A percentile compares a stretch with the other conserved stretches of the same genome.
Evolutionary conservation across 2,329 filamentous ascomycete species (phyloP).

Genomic region (Epichloe hybrida): DNA sequence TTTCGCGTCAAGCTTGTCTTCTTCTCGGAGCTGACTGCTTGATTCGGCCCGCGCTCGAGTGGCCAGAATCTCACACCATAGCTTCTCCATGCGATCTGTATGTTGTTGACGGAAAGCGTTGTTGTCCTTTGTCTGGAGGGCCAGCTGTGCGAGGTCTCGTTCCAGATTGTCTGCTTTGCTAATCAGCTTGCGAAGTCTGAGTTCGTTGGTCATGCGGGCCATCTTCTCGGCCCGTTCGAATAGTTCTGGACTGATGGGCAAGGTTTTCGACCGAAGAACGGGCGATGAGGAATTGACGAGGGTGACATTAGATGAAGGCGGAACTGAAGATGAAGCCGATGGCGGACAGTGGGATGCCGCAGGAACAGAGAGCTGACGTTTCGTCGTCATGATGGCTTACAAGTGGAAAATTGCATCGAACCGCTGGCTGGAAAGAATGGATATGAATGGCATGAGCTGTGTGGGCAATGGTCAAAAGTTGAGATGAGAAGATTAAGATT

Average conservation of each 20-base stretch:
- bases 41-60: slow-evolving; percentile 16
- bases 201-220: slow-evolving; percentile 24
- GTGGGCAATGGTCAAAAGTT: too few species aligned
- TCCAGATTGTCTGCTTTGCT: slow-evolving; percentile 17
- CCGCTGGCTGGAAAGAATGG: background rate
- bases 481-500: too few species aligned
- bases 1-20: slow-evolving; percentile 1
- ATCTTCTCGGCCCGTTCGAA: slow-evolving; percentile 19
- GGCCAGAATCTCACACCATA: slow-evolving; percentile 19
- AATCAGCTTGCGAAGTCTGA: slow-evolving; percentile 18
- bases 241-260: slow-evolving; percentile 3
- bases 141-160: slow-evolving; percentile 15
- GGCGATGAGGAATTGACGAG: background rate
- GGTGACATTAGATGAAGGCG: background rate
- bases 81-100: slow-evolving; percentile 15
- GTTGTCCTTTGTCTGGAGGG: slow-evolving; percentile 14
- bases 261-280: background rate
- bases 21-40: slow-evolving; percentile 1
- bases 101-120: slow-evolving; percentile 16
- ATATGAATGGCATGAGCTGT: too few species aligned
- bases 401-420: background rate
- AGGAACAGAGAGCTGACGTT: slow-evolving; percentile 5
- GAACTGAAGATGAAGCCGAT: background rate
- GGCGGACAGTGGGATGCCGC: background rate
- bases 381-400: background rate